These are phyloP conservation scores for Ceratorhiza oryzae-sativae DNA, from an alignment of 1,284 basidiomycete genomes.

Conservation along the genomic window DNA sequence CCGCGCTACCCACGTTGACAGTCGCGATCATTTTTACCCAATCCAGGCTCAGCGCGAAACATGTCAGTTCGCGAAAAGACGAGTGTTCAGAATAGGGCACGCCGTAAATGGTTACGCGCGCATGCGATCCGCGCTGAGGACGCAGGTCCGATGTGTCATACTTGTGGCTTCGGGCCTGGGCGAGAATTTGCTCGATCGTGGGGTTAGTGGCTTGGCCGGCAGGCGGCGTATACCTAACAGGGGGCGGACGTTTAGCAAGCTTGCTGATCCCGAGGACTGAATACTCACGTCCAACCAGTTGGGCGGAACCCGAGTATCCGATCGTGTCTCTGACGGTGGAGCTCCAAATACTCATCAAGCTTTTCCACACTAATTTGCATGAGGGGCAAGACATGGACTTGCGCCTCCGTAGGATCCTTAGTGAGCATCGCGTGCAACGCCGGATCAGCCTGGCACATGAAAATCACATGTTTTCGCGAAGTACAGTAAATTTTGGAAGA, in stretches of 20 bases:
- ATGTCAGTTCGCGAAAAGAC: slow-evolving; percentile 92
- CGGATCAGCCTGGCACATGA: slow-evolving; percentile 81
- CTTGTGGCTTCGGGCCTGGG: slow-evolving; percentile 65
- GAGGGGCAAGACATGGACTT: slow-evolving; percentile 88
- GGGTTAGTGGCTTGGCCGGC: slow-evolving; percentile 69
- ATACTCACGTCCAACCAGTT: slow-evolving; percentile 89
- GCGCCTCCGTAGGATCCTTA: slow-evolving; percentile 74
- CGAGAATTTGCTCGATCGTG: slow-evolving; percentile 70
- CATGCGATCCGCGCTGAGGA: slow-evolving; percentile 74
- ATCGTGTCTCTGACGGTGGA: slow-evolving; percentile 75
- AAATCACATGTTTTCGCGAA: slow-evolving; percentile 76
- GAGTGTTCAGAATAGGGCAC: slow-evolving; percentile 85
- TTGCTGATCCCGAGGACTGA: neutral
- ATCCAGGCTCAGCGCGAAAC: slow-evolving; percentile 85
- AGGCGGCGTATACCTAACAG: slow-evolving; percentile 72
- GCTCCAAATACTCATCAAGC: slow-evolving; percentile 78
- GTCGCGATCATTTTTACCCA: slow-evolving; percentile 93
- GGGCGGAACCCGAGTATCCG: slow-evolving; percentile 86
- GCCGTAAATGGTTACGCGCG: slow-evolving; percentile 76
- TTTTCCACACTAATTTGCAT: slow-evolving; percentile 79
- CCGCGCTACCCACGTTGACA: slow-evolving; percentile 88
- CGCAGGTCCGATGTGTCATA: slow-evolving; percentile 75
- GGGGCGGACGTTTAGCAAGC: slow-evolving; percentile 26
- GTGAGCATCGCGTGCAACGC: slow-evolving; percentile 85
- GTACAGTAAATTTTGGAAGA: slow-evolving; percentile 92